Percentiles rank a stretch among this genome's conserved stretches.
Evolutionary conservation across 2,329 filamentous ascomycete genomes (phyloP).

Genomic region (Aspergillus glaucus): DNA sequence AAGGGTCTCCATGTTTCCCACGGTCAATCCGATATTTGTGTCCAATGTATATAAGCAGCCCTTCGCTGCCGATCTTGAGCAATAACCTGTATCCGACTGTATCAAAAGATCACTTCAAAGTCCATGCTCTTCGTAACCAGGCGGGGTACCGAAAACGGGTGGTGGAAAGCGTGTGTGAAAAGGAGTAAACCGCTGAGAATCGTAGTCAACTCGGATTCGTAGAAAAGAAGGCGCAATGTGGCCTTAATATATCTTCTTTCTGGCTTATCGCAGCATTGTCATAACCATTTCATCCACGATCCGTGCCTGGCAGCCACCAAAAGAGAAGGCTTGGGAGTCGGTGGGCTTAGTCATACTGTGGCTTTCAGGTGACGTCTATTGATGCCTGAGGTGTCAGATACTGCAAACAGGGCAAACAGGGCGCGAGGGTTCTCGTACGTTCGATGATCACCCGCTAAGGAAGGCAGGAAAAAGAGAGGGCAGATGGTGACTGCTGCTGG

Average conservation of each 20-base stretch:
- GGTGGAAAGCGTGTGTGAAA: not conserved
- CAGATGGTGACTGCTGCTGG: constrained; percentile 6
- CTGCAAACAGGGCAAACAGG: constrained; percentile 31
- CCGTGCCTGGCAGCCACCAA: constrained; percentile 1
- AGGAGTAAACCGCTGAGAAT: not conserved
- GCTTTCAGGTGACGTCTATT: constrained; percentile 7
- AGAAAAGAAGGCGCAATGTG: not conserved
- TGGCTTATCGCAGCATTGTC: not conserved
- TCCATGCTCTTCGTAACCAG: constrained; percentile 1
- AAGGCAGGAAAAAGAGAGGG: not conserved
- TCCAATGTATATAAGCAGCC: no score
- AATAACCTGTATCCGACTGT: not conserved
- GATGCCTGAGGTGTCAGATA: constrained; percentile 15
- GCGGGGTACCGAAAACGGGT: not conserved
- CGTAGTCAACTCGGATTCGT: not conserved
- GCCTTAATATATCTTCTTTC: not conserved
- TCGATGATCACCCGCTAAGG: constrained; percentile 18
- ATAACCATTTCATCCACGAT: constrained; percentile 1
- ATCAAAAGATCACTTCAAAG: not conserved
- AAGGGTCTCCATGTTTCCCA: constrained; percentile 69
- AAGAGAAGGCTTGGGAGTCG: not conserved
- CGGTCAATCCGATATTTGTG: no score
- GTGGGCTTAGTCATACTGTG: constrained; percentile 4
- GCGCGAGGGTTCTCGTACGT: constrained; percentile 8
- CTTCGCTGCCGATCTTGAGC: no score